Conservation (phyloP, 78 protist genomes). For the Mantamonas sphyraenae region DNA sequence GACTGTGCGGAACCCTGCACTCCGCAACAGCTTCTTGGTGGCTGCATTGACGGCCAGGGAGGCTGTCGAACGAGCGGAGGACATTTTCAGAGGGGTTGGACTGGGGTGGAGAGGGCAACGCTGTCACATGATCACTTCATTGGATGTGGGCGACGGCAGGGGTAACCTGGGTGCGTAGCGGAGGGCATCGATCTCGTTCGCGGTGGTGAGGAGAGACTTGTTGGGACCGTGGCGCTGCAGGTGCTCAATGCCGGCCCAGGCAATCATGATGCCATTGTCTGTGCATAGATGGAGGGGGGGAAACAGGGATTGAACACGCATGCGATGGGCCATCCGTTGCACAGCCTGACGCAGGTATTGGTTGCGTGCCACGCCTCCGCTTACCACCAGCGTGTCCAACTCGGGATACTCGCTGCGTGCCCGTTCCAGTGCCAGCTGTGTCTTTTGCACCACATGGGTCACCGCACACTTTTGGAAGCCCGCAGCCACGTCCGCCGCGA, state of each 20-base stretch:
- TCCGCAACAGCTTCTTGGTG: too few relatives aligned
- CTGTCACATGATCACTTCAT: too few relatives aligned
- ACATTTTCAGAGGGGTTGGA: too few relatives aligned
- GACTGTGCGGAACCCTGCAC: too few relatives aligned
- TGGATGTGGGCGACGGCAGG: too few relatives aligned
- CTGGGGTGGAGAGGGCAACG: too few relatives aligned
- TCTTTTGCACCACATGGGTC: neutral
- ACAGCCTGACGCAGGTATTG: constrained; percentile 15
- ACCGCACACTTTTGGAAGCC: neutral
- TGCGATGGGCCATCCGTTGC: neutral
- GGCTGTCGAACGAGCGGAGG: too few relatives aligned
- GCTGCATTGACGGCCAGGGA: too few relatives aligned
- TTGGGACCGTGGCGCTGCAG: neutral
- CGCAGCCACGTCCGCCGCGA: too few relatives aligned
- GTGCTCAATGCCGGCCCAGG: constrained; percentile 76
- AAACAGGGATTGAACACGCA: constrained; percentile 7
- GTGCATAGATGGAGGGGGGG: constrained; percentile 60
- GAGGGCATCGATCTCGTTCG: too few relatives aligned
- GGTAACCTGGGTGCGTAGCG: too few relatives aligned
- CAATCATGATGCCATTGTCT: constrained; percentile 78
- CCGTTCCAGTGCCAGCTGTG: neutral
- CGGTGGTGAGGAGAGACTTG: too few relatives aligned
- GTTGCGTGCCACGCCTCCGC: constrained; percentile 67
- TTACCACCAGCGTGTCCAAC: constrained; percentile 30
- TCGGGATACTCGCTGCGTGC: neutral